These are phyloP conservation scores for Odonthalia washingtoniensis DNA, from an alignment of 31 red algal genomes.

Conservation along the genomic window DNA sequence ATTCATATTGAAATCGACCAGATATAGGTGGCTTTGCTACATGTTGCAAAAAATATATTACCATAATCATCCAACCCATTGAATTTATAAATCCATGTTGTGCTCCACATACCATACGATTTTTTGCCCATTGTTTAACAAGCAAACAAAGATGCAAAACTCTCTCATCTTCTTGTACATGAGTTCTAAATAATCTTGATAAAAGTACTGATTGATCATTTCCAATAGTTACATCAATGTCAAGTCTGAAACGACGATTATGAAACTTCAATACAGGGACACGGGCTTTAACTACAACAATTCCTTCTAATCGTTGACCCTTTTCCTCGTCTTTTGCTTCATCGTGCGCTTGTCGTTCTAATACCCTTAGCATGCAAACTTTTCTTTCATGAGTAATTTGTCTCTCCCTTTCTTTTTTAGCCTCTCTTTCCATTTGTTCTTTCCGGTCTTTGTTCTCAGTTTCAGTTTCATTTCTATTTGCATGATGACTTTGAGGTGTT, in stretches of 20 bases:
- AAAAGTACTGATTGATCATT: slow-evolving; percentile 44
- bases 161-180: slow-evolving; percentile 44
- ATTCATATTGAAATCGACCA: neutral
- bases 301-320: too few species aligned
- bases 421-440: neutral
- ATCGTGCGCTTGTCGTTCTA: too few species aligned
- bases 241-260: slow-evolving; percentile 30
- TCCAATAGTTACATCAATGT: slow-evolving; percentile 63
- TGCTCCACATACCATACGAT: slow-evolving; percentile 45
- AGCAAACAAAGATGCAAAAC: slow-evolving; percentile 63
- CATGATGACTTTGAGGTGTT: neutral
- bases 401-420: neutral
- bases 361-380: slow-evolving; percentile 43
- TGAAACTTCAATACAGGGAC: slow-evolving; percentile 60
- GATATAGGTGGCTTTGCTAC: slow-evolving; percentile 34
- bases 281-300: slow-evolving; percentile 35
- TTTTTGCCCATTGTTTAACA: slow-evolving; percentile 69
- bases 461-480: neutral
- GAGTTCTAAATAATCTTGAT: slow-evolving; percentile 45
- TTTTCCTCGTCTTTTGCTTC: too few species aligned
- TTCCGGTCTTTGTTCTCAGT: slow-evolving; percentile 10
- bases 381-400: neutral
- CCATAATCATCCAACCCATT: slow-evolving; percentile 69
- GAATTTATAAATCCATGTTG: slow-evolving; percentile 61
- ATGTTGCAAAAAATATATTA: slow-evolving; percentile 73